These are phyloP conservation scores for Corylus heterophylla DNA, from an alignment of 306 rosid species.

Conservation along the genomic window DNA sequence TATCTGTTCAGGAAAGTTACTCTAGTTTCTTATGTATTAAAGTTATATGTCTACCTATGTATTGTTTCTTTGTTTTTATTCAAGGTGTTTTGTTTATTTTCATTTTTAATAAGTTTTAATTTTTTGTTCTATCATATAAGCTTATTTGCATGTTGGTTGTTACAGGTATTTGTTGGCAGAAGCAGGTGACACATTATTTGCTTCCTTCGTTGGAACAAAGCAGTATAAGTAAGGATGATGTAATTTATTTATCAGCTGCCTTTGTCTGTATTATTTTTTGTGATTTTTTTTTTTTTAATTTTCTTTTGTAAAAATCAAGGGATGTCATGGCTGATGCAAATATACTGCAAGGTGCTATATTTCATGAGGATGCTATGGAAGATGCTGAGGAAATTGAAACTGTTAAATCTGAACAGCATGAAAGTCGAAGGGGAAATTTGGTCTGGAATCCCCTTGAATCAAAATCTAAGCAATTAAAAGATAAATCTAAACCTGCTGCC, in stretches of 20 bases:
- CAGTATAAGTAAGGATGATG: conserved; percentile 78
- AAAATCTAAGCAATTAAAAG: conserved; percentile 59
- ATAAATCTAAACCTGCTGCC: conserved; percentile 79
- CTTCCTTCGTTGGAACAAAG: conserved; percentile 94
- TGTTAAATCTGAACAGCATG: conserved; percentile 43
- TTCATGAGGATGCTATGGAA: conserved; percentile 80
- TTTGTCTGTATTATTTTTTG: conserved; percentile 22
- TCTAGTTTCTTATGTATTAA: neutral
- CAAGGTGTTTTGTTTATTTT: conserved; percentile 6
- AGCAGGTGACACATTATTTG: conserved; percentile 96
- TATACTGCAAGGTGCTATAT: conserved; percentile 97
- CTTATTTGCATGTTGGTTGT: conserved; percentile 32
- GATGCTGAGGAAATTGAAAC: conserved; percentile 41
- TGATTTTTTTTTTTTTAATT: conserved; percentile 16
- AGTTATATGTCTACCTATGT: neutral
- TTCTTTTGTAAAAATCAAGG: conserved; percentile 48
- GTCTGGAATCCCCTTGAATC: conserved; percentile 77
- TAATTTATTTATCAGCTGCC: conserved; percentile 19
- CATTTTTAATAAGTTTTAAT: conserved; percentile 11
- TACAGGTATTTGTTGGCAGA: conserved; percentile 91
- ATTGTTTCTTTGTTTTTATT: neutral
- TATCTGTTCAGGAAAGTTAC: neutral
- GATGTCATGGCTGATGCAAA: conserved; percentile 92
- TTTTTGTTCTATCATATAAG: neutral
- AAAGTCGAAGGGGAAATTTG: conserved; percentile 50